phyloP scores from a whole-genome alignment of 2,329 filamentous ascomycete genomes.

The Paecilomyces formosus region DNA sequence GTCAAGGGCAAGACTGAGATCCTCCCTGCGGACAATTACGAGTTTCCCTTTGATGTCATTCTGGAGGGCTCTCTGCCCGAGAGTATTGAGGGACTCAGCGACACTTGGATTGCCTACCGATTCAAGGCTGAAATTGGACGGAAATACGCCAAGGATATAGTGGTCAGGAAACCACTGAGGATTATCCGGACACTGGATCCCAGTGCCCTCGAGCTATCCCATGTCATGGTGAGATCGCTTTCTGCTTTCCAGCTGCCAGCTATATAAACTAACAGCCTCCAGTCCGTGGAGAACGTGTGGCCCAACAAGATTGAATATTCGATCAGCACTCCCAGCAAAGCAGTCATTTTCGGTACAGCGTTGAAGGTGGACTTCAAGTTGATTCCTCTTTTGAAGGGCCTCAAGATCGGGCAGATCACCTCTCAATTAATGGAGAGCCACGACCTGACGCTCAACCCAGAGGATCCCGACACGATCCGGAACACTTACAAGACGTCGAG shows the following conservation, averaged over 20 bases:
- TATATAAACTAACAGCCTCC: conserved; percentile 1
- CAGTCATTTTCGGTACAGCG: conserved; percentile 84
- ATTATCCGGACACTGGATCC: conserved; percentile 72
- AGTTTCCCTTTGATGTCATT: conserved; percentile 70
- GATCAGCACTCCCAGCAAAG: conserved; percentile 86
- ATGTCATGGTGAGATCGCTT: conserved; percentile 61
- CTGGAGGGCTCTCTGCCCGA: conserved; percentile 66
- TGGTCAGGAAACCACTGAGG: conserved; percentile 69
- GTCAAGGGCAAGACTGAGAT: conserved; percentile 44
- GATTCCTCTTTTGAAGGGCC: conserved; percentile 79
- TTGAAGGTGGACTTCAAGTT: conserved; percentile 80
- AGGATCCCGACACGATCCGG: conserved; percentile 33
- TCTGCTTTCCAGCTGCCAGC: background rate
- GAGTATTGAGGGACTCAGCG: conserved; percentile 81
- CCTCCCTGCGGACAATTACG: conserved; percentile 68
- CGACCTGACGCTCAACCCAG: conserved; percentile 52
- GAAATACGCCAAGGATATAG: conserved; percentile 81
- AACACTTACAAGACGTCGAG: conserved; percentile 55
- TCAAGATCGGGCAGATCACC: conserved; percentile 75
- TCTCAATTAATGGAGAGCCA: conserved; percentile 74
- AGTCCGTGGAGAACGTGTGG: conserved; percentile 92
- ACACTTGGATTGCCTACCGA: conserved; percentile 82
- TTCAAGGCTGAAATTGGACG: conserved; percentile 87
- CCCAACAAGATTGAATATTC: conserved; percentile 96
- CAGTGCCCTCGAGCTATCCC: conserved; percentile 67